phyloP scores from a whole-genome alignment of 2,329 filamentous ascomycete genomes.

The Colletotrichum sp. region DNA sequence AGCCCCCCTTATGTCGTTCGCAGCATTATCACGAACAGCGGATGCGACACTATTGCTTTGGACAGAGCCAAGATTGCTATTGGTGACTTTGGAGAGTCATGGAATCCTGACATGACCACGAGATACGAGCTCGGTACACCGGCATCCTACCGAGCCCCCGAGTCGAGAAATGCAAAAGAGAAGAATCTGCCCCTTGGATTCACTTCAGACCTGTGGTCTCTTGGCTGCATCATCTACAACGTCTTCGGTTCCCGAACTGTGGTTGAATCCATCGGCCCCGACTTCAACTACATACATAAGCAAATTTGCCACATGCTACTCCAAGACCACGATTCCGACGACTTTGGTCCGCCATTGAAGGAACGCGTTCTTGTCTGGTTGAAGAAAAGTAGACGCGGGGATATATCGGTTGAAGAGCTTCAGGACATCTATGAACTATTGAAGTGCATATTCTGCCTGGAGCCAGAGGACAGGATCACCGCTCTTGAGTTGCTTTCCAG shows the following conservation, averaged over 20 bases:
- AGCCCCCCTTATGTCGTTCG: background rate
- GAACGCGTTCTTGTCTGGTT: background rate
- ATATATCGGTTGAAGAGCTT: background rate
- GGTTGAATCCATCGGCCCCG: background rate
- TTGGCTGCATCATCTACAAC: background rate
- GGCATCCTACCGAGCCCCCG: background rate
- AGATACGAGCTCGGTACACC: background rate
- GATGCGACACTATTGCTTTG: background rate
- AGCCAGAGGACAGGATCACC: background rate
- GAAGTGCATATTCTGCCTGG: background rate
- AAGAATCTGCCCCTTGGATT: background rate
- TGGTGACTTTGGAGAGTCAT: background rate
- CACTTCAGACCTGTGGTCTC: background rate
- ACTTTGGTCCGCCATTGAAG: background rate
- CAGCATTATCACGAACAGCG: background rate
- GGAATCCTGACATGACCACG: background rate
- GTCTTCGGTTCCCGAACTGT: background rate
- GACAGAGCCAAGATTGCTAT: background rate
- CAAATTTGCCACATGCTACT: background rate
- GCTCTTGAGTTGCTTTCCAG: background rate
- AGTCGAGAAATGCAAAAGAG: background rate
- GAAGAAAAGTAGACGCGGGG: background rate
- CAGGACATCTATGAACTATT: background rate
- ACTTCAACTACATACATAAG: background rate
- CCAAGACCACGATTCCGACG: background rate